Evolutionary conservation across 176 grass and related monocot species (phyloP).

Genomic region (Guadua angustifolia): DNA sequence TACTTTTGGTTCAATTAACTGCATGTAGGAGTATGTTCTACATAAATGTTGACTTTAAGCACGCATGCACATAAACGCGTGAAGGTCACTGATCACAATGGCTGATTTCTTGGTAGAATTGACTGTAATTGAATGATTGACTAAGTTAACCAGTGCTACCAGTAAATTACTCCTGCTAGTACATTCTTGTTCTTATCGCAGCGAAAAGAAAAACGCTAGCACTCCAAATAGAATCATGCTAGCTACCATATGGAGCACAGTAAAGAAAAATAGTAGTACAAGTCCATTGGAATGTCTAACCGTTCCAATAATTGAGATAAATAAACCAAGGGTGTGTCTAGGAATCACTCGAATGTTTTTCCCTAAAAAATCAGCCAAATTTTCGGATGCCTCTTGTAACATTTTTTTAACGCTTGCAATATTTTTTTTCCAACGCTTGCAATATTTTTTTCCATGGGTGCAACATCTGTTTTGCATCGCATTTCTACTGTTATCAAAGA

Average conservation of each 20-base stretch:
- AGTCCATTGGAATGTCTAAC: not conserved
- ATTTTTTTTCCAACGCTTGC: no score
- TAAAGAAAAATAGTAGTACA: not conserved
- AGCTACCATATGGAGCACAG: not conserved
- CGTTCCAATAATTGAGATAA: not conserved
- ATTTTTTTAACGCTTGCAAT: no score
- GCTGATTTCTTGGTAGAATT: slow-evolving; percentile 41
- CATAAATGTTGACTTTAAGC: slow-evolving; percentile 47
- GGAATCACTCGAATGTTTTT: no score
- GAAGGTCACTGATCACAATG: slow-evolving; percentile 57
- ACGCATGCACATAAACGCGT: slow-evolving; percentile 37
- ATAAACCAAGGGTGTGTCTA: no score
- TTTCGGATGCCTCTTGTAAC: no score
- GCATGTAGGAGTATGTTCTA: slow-evolving; percentile 38
- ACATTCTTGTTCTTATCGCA: not conserved
- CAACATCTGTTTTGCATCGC: no score
- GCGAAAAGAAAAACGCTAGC: not conserved
- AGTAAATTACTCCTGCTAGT: not conserved
- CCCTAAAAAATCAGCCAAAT: no score
- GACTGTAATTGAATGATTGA: slow-evolving; percentile 34
- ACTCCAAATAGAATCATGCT: slow-evolving; percentile 18
- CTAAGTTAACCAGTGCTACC: slow-evolving; percentile 17
- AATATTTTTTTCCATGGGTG: no score
- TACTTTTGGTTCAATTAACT: slow-evolving; percentile 31
- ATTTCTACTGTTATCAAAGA: no score